phyloP scores from a whole-genome alignment of 441 rosid species.

The California macrophylla region DNA sequence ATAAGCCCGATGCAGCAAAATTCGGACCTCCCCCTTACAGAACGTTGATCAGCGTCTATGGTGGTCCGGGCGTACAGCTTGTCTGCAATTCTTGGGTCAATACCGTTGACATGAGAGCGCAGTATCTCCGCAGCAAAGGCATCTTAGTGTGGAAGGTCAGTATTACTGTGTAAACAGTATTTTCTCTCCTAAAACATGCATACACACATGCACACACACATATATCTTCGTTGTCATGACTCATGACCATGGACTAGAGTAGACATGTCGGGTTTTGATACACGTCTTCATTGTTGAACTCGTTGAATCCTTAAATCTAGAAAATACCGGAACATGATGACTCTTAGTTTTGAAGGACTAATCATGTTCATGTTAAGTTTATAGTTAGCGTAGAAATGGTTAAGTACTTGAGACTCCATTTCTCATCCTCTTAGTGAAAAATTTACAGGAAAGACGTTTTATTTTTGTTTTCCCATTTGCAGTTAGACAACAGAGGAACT shows the following conservation, averaged over 20 bases:
- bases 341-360: neutral
- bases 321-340: neutral
- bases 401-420: neutral
- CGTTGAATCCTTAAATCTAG: neutral
- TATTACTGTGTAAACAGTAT: neutral
- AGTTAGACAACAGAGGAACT: conserved; percentile 91
- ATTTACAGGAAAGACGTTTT: neutral
- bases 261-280: neutral
- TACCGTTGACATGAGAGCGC: conserved; percentile 91
- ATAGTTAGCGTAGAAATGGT: neutral
- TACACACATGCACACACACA: too few relatives aligned
- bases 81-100: conserved; percentile 71
- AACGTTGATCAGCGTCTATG: conserved; percentile 72
- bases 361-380: neutral
- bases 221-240: neutral
- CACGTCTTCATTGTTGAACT: neutral
- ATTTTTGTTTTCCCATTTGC: conserved; percentile 19
- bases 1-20: conserved; percentile 55
- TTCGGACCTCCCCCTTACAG: conserved; percentile 91
- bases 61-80: conserved; percentile 76
- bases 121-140: conserved; percentile 77
- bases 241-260: neutral
- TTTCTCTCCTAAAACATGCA: too few relatives aligned
- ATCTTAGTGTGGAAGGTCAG: conserved; percentile 89
- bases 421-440: neutral